phyloP scores from a whole-genome alignment of 2,329 filamentous ascomycete genomes.

The Amauroascus niger region DNA sequence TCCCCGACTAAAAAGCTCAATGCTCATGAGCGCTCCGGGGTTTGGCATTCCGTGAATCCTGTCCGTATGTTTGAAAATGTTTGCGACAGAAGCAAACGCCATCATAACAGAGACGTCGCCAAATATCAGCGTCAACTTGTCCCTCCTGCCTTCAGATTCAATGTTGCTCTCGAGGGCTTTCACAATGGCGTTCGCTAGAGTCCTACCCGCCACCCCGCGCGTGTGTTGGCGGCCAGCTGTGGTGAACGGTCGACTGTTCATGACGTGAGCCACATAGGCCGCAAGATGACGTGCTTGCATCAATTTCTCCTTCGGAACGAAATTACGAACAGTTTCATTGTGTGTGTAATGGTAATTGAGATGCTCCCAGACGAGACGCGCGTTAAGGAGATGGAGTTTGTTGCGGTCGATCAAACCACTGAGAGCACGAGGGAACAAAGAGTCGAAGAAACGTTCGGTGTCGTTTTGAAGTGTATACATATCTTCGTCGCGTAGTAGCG shows the following conservation, averaged over 20 bases:
- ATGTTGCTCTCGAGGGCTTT: constrained; percentile 34
- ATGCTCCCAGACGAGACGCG: constrained; percentile 48
- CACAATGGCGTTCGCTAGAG: constrained; percentile 33
- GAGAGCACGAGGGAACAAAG: constrained; percentile 38
- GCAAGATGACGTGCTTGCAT: constrained; percentile 38
- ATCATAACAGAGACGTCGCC: constrained; percentile 43
- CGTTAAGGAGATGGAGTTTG: constrained; percentile 43
- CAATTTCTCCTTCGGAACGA: constrained; percentile 27
- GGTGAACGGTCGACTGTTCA: constrained; percentile 1
- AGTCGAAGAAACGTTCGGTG: constrained; percentile 39
- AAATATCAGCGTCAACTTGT: constrained; percentile 43
- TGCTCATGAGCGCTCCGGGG: constrained; percentile 41
- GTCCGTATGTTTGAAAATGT: constrained; percentile 30
- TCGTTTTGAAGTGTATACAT: constrained; percentile 26
- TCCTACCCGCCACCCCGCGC: constrained; percentile 33
- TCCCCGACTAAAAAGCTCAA: constrained; percentile 45
- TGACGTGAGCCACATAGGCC: constrained; percentile 32
- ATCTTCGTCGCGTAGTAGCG: constrained; percentile 36
- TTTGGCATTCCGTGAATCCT: constrained; percentile 44
- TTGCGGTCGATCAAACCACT: constrained; percentile 32
- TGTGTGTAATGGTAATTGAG: constrained; percentile 46
- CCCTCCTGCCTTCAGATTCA: constrained; percentile 27
- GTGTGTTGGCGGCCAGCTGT: background rate
- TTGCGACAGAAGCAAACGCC: constrained; percentile 42
- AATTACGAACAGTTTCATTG: constrained; percentile 36